Evolutionary conservation across 148 eudicot genomes (phyloP), one percentile per base, ranked within the genome.

Genomic region (Fagopyrum homotropicum): DNA sequence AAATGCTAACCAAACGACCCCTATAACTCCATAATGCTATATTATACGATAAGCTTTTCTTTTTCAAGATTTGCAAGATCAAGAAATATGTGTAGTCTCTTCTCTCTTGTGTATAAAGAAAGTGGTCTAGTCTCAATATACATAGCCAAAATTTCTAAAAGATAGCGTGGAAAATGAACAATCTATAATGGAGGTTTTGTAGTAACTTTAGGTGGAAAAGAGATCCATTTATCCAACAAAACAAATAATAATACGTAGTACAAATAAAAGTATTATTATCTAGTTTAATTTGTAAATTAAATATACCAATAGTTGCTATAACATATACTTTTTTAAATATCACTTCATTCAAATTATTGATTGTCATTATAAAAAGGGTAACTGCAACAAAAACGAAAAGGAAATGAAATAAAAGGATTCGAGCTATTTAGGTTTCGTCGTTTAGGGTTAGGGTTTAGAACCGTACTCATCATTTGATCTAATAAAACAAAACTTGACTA

Each of bases 121-220:
- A 63, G 69, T 63, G 69, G 44, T 63, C 69, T 63, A 63, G 44
- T 63, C 69, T 63, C 69, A 5, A 4, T 29, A 4, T 29, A 63
- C 45, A 63, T 63, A 29, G 69, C 40, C 40, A 35, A 35, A 35
- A 35, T 35, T 35, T 35, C 16, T 30, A 63, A 63, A 63, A 63
- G 69, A 63, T 11, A 11, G 45, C 15, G 69, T 4, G 7, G 15
- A 61, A 9, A 30, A 61, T 61, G 43, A 61, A 61, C 15, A 30
- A 61, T 61, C 3, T 26, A 61, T 63, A 30, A 63, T 63, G 44
- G 43, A 9, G 45, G 69, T 63, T 29, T 35, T 35, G 40, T 35
- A 35, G 44, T 29, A 29, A 29, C 69, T 63, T 63, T 63, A 63
- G 69, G 69, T 63, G 69, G 69, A 63, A 11, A 63, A 29, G 69